A percentile compares a stretch with the other conserved stretches of the same genome.
Evolutionary conservation across 495 filamentous ascomycete species (phyloP).

Genomic region (Oidiodendron maius): DNA sequence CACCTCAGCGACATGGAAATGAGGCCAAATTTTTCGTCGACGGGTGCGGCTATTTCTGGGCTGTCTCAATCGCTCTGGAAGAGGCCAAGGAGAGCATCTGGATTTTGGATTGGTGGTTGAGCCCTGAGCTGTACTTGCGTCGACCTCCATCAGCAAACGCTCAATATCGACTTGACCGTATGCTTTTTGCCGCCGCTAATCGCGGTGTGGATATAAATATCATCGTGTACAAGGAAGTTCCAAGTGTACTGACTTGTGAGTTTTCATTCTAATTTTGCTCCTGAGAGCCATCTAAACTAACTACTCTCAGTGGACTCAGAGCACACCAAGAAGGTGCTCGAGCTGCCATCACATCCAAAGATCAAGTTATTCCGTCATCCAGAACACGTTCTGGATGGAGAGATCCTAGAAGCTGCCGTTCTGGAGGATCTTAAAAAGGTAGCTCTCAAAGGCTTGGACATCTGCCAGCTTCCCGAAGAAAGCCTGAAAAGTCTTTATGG

Average conservation of each 20-base stretch:
- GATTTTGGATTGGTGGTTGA: conserved; percentile 72
- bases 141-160: conserved; percentile 78
- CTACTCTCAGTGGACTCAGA: conserved; percentile 22
- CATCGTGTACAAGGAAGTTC: conserved; percentile 95
- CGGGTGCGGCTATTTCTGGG: conserved; percentile 87
- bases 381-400: conserved; percentile 74
- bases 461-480: conserved; percentile 58
- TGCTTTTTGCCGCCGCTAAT: conserved; percentile 82
- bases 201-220: conserved; percentile 84
- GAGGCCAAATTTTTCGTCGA: conserved; percentile 96
- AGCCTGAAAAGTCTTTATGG: conserved; percentile 75
- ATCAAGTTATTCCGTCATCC: conserved; percentile 91
- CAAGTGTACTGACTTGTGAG: conserved; percentile 80
- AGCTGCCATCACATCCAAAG: conserved; percentile 60
- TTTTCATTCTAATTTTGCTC: too few relatives aligned
- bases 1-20: conserved; percentile 66
- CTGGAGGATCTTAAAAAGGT: conserved; percentile 34
- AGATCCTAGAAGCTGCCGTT: conserved; percentile 38
- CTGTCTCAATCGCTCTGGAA: conserved; percentile 79
- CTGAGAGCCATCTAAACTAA: too few relatives aligned
- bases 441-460: conserved; percentile 32
- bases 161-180: conserved; percentile 80
- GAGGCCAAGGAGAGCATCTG: conserved; percentile 78
- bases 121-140: conserved; percentile 74
- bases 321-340: conserved; percentile 81